These are phyloP conservation scores for Mycena galericulata DNA, from an alignment of 768 basidiomycete genomes.

Conservation along the genomic window DNA sequence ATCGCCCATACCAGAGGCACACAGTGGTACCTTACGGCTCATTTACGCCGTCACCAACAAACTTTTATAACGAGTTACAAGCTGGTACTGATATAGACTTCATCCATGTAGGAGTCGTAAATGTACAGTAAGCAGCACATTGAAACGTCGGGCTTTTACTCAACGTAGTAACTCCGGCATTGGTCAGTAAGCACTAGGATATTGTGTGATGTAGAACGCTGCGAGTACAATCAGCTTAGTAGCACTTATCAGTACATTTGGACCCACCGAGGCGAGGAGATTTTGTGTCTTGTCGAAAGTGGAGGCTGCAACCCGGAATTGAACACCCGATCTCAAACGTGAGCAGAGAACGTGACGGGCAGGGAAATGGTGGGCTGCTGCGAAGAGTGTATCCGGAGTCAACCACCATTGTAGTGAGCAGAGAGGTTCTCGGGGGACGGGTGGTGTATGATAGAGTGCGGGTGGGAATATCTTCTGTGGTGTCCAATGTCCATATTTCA, in stretches of 20 bases:
- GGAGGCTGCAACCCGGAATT: background rate
- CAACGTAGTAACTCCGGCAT: too few relatives aligned
- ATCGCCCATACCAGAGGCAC: too few relatives aligned
- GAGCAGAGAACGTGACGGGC: background rate
- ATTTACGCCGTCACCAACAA: too few relatives aligned
- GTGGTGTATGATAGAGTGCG: background rate
- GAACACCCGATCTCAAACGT: conserved; percentile 1
- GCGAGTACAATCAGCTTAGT: background rate
- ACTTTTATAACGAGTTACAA: too few relatives aligned
- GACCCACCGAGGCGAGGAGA: conserved; percentile 17
- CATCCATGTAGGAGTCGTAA: too few relatives aligned
- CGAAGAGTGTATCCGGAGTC: background rate
- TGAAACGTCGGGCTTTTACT: too few relatives aligned
- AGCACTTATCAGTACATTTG: background rate
- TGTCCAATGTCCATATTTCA: background rate
- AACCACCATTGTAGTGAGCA: background rate
- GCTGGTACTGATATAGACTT: too few relatives aligned
- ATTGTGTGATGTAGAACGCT: conserved; percentile 12
- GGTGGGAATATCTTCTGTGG: background rate
- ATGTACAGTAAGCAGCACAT: too few relatives aligned
- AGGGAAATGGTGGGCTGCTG: background rate
- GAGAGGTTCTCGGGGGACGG: background rate
- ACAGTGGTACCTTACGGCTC: too few relatives aligned
- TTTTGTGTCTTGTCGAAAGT: conserved; percentile 15
- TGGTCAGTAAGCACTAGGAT: background rate